These are phyloP conservation scores for Cadophora luteo-olivacea DNA, from an alignment of 2,329 filamentous ascomycete genomes.

Conservation along the genomic window DNA sequence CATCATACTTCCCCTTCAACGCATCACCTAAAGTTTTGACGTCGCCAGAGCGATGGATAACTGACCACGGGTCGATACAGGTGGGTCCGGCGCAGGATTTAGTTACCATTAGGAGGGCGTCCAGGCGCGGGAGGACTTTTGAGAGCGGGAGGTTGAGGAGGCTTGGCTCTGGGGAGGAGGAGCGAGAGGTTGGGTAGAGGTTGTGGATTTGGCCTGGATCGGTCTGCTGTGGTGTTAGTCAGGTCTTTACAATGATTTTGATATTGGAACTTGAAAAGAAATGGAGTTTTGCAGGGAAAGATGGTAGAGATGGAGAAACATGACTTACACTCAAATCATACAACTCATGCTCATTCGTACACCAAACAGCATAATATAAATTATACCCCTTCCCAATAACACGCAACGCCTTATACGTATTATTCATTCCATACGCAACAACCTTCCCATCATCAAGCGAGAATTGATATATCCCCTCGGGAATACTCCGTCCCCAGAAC, in stretches of 20 bases:
- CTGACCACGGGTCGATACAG: slow-evolving; percentile 63
- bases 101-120: slow-evolving; percentile 63
- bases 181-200: slow-evolving; percentile 40
- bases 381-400: slow-evolving; percentile 57
- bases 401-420: slow-evolving; percentile 57
- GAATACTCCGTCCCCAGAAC: slow-evolving; percentile 49
- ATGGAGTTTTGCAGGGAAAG: neutral
- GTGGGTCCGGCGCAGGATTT: slow-evolving; percentile 63
- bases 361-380: slow-evolving; percentile 73
- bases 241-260: too few species aligned
- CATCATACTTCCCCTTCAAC: slow-evolving; percentile 54
- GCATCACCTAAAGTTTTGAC: slow-evolving; percentile 60
- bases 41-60: slow-evolving; percentile 58
- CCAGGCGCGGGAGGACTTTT: slow-evolving; percentile 57
- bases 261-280: too few species aligned
- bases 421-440: slow-evolving; percentile 46
- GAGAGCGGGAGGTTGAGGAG: slow-evolving; percentile 47
- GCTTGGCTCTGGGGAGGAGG: slow-evolving; percentile 17
- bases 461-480: slow-evolving; percentile 40
- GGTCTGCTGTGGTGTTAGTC: slow-evolving; percentile 44
- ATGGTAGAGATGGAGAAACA: neutral
- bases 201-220: slow-evolving; percentile 61
- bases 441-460: slow-evolving; percentile 39
- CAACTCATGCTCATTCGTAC: slow-evolving; percentile 69
- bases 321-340: slow-evolving; percentile 63